phyloP scores from a whole-genome alignment of 768 basidiomycete species.

The Termitomyces sp. region DNA sequence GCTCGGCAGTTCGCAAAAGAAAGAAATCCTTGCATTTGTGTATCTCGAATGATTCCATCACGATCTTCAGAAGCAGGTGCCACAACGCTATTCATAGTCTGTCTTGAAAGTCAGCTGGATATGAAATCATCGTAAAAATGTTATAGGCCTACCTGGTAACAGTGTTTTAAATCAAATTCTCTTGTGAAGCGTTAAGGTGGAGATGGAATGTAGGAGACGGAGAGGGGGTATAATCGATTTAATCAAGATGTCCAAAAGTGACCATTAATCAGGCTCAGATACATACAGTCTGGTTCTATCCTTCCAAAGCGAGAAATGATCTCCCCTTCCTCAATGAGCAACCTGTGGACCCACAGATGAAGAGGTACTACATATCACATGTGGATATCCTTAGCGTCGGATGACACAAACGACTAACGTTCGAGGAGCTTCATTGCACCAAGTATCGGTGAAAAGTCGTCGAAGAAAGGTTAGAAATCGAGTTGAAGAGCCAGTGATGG shows the following conservation, averaged over 20 bases:
- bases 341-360: background rate
- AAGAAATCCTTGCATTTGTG: background rate
- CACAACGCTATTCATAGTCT: background rate
- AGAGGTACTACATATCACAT: background rate
- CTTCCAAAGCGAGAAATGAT: background rate
- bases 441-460: background rate
- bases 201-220: background rate
- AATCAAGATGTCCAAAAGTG: background rate
- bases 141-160: background rate
- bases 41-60: background rate
- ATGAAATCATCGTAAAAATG: background rate
- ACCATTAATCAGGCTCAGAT: background rate
- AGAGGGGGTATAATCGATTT: background rate
- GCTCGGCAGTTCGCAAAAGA: background rate
- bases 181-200: background rate
- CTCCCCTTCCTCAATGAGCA: background rate
- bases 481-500: background rate
- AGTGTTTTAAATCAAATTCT: no score
- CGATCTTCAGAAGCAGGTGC: background rate
- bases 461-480: background rate
- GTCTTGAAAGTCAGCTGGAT: background rate
- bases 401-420: background rate
- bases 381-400: background rate
- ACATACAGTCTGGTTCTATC: background rate
- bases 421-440: background rate